Percentiles rank a stretch among this genome's conserved stretches.
These are phyloP conservation scores for Penicillium goetzii DNA, from an alignment of 495 filamentous ascomycete species.

Conservation along the genomic window DNA sequence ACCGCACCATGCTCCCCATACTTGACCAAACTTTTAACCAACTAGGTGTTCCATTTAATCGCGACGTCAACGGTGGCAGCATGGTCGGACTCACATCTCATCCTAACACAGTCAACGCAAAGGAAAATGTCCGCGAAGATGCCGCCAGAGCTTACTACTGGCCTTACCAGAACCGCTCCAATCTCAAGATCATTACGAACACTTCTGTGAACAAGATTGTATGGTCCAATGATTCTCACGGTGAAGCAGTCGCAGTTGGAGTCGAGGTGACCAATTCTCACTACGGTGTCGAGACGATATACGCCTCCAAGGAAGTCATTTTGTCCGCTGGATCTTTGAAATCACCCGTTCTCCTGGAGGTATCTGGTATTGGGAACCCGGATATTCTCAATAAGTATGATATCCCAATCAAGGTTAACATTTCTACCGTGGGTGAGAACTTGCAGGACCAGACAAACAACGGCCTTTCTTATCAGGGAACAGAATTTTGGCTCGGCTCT, in stretches of 20 bases:
- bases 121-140: conserved; percentile 54
- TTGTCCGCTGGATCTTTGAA: conserved; percentile 60
- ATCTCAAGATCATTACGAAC: conserved; percentile 40
- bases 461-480: conserved; percentile 23
- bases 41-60: conserved; percentile 42
- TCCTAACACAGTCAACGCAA: conserved; percentile 44
- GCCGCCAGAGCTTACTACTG: conserved; percentile 55
- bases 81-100: conserved; percentile 45
- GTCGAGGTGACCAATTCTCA: conserved; percentile 29
- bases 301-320: conserved; percentile 60
- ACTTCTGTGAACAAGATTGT: conserved; percentile 42
- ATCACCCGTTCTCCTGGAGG: conserved; percentile 62
- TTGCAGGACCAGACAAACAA: conserved; percentile 50
- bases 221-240: conserved; percentile 22
- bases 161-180: conserved; percentile 34
- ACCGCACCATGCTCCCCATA: conserved; percentile 32
- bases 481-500: conserved; percentile 21
- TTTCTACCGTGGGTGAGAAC: conserved; percentile 51
- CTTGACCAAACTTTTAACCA: conserved; percentile 31
- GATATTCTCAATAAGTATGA: conserved; percentile 37
- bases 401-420: conserved; percentile 46
- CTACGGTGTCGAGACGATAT: conserved; percentile 36
- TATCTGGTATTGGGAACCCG: conserved; percentile 61
- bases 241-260: conserved; percentile 27
- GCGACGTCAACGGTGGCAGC: conserved; percentile 44